These are phyloP conservation scores for Sphagnurus paluster DNA, from an alignment of 1,284 basidiomycete genomes.

Conservation along the genomic window DNA sequence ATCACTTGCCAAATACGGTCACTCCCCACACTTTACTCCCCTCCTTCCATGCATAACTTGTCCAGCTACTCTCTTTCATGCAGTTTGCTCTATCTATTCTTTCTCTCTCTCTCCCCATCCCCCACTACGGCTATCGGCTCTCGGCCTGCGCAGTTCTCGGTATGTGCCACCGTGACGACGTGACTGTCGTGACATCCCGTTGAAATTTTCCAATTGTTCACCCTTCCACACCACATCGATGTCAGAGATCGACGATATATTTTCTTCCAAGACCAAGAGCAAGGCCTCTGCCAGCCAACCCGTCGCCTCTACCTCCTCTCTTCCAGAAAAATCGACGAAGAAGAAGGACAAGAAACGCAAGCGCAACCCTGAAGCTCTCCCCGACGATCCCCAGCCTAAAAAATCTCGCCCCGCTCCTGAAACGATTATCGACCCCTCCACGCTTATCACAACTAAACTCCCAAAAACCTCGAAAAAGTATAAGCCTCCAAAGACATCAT, in stretches of 20 bases:
- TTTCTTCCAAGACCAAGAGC: slow-evolving; percentile 59
- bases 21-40: background rate
- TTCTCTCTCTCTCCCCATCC: background rate
- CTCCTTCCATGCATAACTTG: too few relatives aligned
- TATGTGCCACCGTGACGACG: background rate
- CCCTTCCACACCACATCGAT: slow-evolving; percentile 28
- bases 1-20: slow-evolving; percentile 16
- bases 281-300: slow-evolving; percentile 29
- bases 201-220: background rate
- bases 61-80: background rate
- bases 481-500: slow-evolving; percentile 21
- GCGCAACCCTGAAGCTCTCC: slow-evolving; percentile 22
- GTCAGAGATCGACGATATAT: slow-evolving; percentile 82
- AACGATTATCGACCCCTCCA: slow-evolving; percentile 62
- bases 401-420: slow-evolving; percentile 45
- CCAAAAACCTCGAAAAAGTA: slow-evolving; percentile 31
- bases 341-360: slow-evolving; percentile 42
- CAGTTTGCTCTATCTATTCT: background rate
- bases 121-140: background rate
- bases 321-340: slow-evolving; percentile 37
- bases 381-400: slow-evolving; percentile 10
- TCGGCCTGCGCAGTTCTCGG: background rate
- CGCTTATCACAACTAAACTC: slow-evolving; percentile 31
- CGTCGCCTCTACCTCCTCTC: slow-evolving; percentile 23
- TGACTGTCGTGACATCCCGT: slow-evolving; percentile 13